Evolutionary conservation across 225 moss, liverwort and hornwort genomes (phyloP).

Genomic region (Lunularia cruciata): DNA sequence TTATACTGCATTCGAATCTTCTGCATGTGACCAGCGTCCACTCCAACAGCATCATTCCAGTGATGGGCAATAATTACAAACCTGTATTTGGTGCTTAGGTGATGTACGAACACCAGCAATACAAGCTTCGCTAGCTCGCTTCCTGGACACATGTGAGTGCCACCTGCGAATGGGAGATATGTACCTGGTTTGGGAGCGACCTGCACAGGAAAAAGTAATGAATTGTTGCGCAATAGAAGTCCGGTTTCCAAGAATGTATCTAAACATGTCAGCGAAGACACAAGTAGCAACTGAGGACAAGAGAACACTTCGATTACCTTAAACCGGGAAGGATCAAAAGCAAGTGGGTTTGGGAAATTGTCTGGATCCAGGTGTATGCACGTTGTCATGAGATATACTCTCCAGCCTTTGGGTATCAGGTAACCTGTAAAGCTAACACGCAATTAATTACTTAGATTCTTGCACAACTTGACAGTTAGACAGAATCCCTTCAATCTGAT

Average conservation of each 20-base stretch:
- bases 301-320: slow-evolving; percentile 24
- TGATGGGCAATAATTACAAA: neutral
- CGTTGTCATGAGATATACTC: slow-evolving; percentile 42
- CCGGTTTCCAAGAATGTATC: neutral
- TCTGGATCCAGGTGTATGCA: slow-evolving; percentile 39
- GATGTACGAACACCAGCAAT: slow-evolving; percentile 39
- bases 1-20: neutral
- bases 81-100: slow-evolving; percentile 46
- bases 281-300: neutral
- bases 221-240: neutral
- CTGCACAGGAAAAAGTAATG: slow-evolving; percentile 23
- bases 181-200: slow-evolving; percentile 41
- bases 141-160: slow-evolving; percentile 48
- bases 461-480: no score
- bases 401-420: slow-evolving; percentile 47
- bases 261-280: neutral
- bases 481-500: no score
- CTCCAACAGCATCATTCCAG: neutral
- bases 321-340: slow-evolving; percentile 49
- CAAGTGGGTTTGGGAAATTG: slow-evolving; percentile 21
- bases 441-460: neutral
- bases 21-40: neutral
- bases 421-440: slow-evolving; percentile 24
- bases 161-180: slow-evolving; percentile 41
- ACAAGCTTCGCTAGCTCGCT: slow-evolving; percentile 47